Evolutionary conservation across 2,329 filamentous ascomycete species (phyloP), one percentile per base, ranked within the genome.

Genomic region (Aspergillus udagawae): DNA sequence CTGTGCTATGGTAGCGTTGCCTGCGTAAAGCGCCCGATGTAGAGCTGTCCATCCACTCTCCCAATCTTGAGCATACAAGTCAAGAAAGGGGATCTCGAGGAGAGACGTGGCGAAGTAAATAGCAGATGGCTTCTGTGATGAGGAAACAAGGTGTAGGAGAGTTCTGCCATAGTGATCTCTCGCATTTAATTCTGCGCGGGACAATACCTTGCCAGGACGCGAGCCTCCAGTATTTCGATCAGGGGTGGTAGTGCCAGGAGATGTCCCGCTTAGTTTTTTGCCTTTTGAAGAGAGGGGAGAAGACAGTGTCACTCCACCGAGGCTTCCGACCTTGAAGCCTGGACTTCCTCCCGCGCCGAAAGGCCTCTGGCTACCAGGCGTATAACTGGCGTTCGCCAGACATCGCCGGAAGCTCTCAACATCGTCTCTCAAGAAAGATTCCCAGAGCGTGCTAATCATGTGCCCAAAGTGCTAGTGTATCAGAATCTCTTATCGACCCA

Each of bases 371-470:
- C 70, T 64, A 60, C 68, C 69, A 59, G 67, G 61, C 48, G 71
- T 79, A 82, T 77, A 82, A 71, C 82, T 81, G 77, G 88, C 82
- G 75, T 85, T 86, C 71, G 87, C 87, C 83, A 99, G 84, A 73
- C 95, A 85, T 80, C 88, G 89, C 80, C 90, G 89, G 84, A 99
- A 97, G 73, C 81, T 86, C 75, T 96, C 92, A 86, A 96, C 89
- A 86, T 99, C 92, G 84, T 97, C 90, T 86, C 97, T 89, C 82
- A 95, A 89, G 76, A 93, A 97, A 75, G 86, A 91, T 84, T 92
- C 92, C 93, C 93, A 97, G 76, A 99, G 86, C 85, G 89, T 85
- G 81, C 92, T 89, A 88, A 91, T 97, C 93, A 97, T 94, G 86
- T 86, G 86, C 79, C 73, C 75, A 67, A 65, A 69, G 58, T 68